Conservation (phyloP, 73 alveolate genomes). For the Durusdinium trenchii region DNA sequence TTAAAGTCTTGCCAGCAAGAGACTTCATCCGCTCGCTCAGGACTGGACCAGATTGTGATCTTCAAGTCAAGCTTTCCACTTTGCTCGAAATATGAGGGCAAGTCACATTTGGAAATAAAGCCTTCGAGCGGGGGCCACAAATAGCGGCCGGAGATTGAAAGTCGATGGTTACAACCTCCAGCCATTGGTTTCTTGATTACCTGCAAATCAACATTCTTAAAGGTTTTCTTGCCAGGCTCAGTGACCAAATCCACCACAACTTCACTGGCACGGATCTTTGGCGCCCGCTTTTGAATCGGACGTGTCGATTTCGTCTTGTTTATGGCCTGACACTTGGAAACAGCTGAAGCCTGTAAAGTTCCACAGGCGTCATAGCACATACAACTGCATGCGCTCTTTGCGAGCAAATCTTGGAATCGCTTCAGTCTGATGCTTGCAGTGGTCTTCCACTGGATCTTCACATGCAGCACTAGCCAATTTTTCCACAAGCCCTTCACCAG, state of each 20-base stretch:
- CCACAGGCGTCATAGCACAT: slow-evolving; percentile 48
- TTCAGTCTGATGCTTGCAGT: not conserved
- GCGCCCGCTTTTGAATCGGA: not conserved
- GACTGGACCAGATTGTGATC: slow-evolving; percentile 7
- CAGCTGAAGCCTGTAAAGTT: slow-evolving; percentile 3
- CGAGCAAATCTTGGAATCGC: not conserved
- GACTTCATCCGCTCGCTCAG: not conserved
- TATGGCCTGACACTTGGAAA: not conserved
- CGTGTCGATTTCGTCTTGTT: not conserved
- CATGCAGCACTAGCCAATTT: slow-evolving; percentile 49
- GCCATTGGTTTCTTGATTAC: not conserved
- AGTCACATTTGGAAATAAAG: slow-evolving; percentile 4
- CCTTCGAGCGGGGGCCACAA: not conserved
- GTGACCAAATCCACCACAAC: not conserved
- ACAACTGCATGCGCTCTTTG: not conserved
- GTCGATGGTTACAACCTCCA: not conserved
- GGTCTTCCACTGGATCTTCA: not conserved
- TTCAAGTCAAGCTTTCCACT: slow-evolving; percentile 15
- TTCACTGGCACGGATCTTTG: not conserved
- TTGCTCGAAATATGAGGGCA: slow-evolving; percentile 34
- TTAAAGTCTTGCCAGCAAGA: not conserved
- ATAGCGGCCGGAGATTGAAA: not conserved
- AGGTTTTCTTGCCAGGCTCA: not conserved
- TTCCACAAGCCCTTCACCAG: slow-evolving; percentile 32
- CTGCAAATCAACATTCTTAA: not conserved